Base-by-base conservation (phyloP, 768 basidiomycete genomes). In the Exidia glandulosa region DNA sequence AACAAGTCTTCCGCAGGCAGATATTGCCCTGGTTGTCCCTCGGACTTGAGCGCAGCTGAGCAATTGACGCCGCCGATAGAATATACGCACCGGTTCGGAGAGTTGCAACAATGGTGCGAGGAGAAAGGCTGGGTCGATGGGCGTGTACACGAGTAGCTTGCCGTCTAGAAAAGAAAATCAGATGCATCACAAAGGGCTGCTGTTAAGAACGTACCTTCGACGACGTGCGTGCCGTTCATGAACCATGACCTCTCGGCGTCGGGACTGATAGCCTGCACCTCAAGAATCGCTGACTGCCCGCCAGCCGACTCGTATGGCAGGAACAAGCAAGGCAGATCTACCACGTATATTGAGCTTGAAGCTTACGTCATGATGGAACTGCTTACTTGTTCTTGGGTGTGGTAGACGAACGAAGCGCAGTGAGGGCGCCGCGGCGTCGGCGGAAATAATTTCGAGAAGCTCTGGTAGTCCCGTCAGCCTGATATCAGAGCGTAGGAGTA, bases 241-340 rank as follows among this genome's bases (percentile, higher is more conserved):
- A 96, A 88, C 93, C 93, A 96, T 0, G 92, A 93, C 30, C 93
- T 81, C 36, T 78, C 66, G 57, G 86, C 82, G 27, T 85, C 78
- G 0, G 91, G 88, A 13, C 81, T 75, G 2, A 94, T 79, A 3
- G 82, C 79, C 68, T 93, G 90, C 3, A 91, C 81, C 69, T 95
- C 92, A 9, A 88, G 68, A 37, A 94, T 78, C 31, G 58, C n/a
- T 9, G 66, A 70, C 63, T 64, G 61, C 55, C 52, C 62, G 58
- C 59, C 63, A 36, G 41, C 16, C 41, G 3, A 19, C 16, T 45
- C 19, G 10, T 45, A 45, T 45, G 41, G 41, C 41, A 45, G 19
- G 41, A 45, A 45, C 19, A 45, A 23, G 2, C 41, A 45, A 1
- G 41, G 41, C 19, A 45, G 19, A 45, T 45, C 41, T 45, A 25